A percentile compares a stretch with the other conserved stretches of the same genome.
Evolutionary conservation across 2,329 filamentous ascomycete genomes (phyloP).

Genomic region (Botryotinia convoluta): DNA sequence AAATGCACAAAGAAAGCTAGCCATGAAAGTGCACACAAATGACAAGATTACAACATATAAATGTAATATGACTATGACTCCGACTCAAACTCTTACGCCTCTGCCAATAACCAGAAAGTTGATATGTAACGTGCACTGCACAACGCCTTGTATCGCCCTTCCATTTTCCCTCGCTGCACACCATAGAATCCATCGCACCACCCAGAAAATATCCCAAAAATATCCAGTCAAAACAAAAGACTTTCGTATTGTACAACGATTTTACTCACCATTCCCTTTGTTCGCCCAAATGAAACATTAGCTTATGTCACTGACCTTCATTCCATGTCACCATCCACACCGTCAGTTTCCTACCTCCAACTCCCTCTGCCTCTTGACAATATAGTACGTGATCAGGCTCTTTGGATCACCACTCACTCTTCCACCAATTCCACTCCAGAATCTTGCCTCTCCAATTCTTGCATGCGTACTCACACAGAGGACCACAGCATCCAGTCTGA

Average conservation of each 20-base stretch:
- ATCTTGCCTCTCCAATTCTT: slow-evolving; percentile 56
- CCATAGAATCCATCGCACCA: slow-evolving; percentile 13
- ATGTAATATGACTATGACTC: not conserved
- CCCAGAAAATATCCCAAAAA: slow-evolving; percentile 16
- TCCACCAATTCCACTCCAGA: slow-evolving; percentile 65
- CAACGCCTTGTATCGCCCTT: slow-evolving; percentile 3
- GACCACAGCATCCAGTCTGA: slow-evolving; percentile 74
- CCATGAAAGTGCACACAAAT: not conserved
- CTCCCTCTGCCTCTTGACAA: slow-evolving; percentile 67
- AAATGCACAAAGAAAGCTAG: not conserved
- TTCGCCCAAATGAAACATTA: not conserved
- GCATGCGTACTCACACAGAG: slow-evolving; percentile 72
- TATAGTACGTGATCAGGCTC: slow-evolving; percentile 77
- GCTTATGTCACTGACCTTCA: slow-evolving; percentile 5
- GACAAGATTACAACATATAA: not conserved
- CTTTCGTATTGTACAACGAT: not conserved
- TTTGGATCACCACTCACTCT: slow-evolving; percentile 67
- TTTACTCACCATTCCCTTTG: not conserved
- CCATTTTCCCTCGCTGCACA: not conserved
- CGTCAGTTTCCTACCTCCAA: slow-evolving; percentile 21
- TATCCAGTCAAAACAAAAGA: not conserved
- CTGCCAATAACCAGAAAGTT: slow-evolving; percentile 9
- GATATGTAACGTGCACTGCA: not conserved
- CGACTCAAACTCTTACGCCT: not conserved
- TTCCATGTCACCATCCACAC: not conserved